These are phyloP conservation scores for Diaporthe citrichinensis DNA, from an alignment of 2,329 filamentous ascomycete genomes.

Conservation along the genomic window DNA sequence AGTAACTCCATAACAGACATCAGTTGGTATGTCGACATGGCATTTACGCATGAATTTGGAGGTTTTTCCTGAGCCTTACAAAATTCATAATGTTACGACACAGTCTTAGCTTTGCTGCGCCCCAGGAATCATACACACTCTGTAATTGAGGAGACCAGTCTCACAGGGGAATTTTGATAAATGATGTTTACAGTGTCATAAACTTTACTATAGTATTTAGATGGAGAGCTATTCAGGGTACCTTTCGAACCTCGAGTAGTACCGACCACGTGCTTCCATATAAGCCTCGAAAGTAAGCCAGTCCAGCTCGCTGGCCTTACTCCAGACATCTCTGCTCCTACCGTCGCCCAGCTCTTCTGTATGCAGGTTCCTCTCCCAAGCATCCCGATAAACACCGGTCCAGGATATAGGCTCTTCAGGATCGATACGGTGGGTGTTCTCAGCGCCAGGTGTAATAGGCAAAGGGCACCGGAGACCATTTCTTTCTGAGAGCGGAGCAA, in stretches of 20 bases:
- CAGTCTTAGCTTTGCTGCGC: too few species aligned
- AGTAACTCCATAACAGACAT: too few species aligned
- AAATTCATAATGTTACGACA: too few species aligned
- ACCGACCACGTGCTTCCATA: not conserved
- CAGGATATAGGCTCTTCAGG: slow-evolving; percentile 20
- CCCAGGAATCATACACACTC: not conserved
- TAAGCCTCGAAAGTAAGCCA: not conserved
- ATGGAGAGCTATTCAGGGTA: not conserved
- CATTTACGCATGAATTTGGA: too few species aligned
- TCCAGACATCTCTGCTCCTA: not conserved
- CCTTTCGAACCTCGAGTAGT: not conserved
- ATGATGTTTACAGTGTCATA: not conserved
- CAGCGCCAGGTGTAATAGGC: not conserved
- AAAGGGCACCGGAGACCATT: not conserved
- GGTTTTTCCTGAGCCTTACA: too few species aligned
- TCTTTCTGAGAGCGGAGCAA: not conserved
- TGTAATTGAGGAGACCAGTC: not conserved
- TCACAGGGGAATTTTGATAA: not conserved
- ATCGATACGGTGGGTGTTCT: not conserved
- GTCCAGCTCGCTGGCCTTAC: not conserved
- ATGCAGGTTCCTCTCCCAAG: not conserved
- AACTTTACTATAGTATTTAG: not conserved
- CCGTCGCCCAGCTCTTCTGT: not conserved
- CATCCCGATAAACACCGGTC: slow-evolving; percentile 10
- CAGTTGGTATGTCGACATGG: too few species aligned